Base-by-base conservation (phyloP, 306 rosid genomes). In the Chamaecrista fasciculata region DNA sequence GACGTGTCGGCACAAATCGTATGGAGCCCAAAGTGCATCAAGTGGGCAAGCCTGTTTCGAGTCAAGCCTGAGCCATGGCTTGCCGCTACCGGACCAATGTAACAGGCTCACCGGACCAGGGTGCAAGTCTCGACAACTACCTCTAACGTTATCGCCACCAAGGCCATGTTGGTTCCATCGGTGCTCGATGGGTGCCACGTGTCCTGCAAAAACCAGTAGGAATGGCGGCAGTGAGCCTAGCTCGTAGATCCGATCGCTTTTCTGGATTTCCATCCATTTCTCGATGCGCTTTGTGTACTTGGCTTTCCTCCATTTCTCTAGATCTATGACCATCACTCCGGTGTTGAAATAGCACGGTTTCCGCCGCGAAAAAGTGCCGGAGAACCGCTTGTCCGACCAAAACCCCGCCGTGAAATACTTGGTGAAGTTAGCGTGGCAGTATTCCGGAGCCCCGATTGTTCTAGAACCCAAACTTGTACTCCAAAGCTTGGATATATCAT, bases 241-340 rank as follows among this genome's bases (percentile, higher is more conserved):
- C 74, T 86, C 90, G 62, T 89, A 89, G 80, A 89, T 89, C 79
- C 92, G 81, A 2, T 77, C 66, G 46, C 72, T 83, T 66, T 86
- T 86, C 83, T 89, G 96, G 48, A 89, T 75, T 70, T 89, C 90
- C 92, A 89, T 89, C 96, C 96, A 89, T 59, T 40, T 71, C 67
- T 86, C 96, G 20, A 89, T 89, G 50, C 62, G 56, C 48, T 56
- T 81, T 53, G 92, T 78, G 77, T 76, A 89, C 16, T 74, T 55
- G 18, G 20, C 71, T 42, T 68, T 78, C 63, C 96, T 79, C 96
- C 96, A 90, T 47, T 42, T 64, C 0, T 29, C 86, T 61, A 90
- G 86, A 87, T 90, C 96, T 74, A 90, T 84, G 3, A 90, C 96
- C 96, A 90, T 87, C 43, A 90, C 96, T 11, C 96, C 95, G 1